Base-by-base conservation (phyloP, 2,329 filamentous ascomycete species). In the Penicillium corylophilum region DNA sequence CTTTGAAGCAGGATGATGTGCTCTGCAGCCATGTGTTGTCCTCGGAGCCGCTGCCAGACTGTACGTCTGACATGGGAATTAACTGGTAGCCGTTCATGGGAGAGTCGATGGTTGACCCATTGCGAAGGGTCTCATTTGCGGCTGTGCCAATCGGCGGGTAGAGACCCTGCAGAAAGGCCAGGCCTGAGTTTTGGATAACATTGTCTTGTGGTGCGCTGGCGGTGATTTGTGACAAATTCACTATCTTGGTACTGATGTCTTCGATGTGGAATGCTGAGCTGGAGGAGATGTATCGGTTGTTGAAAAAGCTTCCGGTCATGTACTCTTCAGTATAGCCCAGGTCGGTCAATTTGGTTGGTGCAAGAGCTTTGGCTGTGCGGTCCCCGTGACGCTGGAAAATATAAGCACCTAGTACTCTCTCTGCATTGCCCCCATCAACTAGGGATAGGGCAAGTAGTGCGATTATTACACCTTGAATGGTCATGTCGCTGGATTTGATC, bases 351-450 rank as follows among this genome's bases (percentile, higher is more conserved):
- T 80, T 81, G 24, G 87, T 82, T 2, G 88, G 86, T 41, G 83
- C 76, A 55, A 82, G 84, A 22, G 81, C 78, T 75, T 94, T 95
- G 57, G 88, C 75, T 2, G 89, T 92, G 51, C 90, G 84, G 71
- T 95, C 90, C 50, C 90, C 90, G 73, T 95, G 90, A 42, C 90
- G 86, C 66, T 89, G 85, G 78, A 94, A 95, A 71, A 95, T 84
- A 71, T 90, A 92, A 43, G 86, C 83, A 46, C 89, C 90, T 16
- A 94, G 79, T 20, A 92, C 77, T 0, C 85, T 87, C 75, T 93
- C 88, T 26, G 63, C 65, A n/a, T 60, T 54, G 33, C 23, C 44
- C 23, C 60, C 31, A 24, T 53, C 42, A 23, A 31, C 42, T n/a
- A 53, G 43, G 18, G 38, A 31, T 18, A 53, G 38, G 2, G 29